Conservation (phyloP, 306 rosid species). For the Pterocarpus santalinus region DNA sequence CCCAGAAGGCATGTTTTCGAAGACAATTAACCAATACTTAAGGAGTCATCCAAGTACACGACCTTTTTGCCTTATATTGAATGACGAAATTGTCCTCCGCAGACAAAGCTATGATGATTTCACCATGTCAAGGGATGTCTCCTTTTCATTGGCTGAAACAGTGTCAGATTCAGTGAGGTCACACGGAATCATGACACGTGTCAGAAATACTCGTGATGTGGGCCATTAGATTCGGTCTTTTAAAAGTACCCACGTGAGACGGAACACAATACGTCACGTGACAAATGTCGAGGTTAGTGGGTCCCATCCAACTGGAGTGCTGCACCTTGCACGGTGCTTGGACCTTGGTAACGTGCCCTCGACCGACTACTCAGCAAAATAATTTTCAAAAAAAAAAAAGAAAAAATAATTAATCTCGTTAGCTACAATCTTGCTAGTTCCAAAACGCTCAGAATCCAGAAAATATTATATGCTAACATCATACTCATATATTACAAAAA, state of each 20-base stretch:
- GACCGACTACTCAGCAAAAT: slow-evolving; percentile 28
- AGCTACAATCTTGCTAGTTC: slow-evolving; percentile 9
- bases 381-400: background rate
- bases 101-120: slow-evolving; percentile 20
- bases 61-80: background rate
- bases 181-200: slow-evolving; percentile 55
- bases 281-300: slow-evolving; percentile 41
- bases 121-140: background rate
- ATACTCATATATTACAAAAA: background rate
- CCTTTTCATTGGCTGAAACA: slow-evolving; percentile 34
- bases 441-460: slow-evolving; percentile 25
- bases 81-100: slow-evolving; percentile 50
- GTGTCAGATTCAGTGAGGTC: slow-evolving; percentile 33
- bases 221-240: slow-evolving; percentile 47
- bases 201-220: slow-evolving; percentile 36
- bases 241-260: slow-evolving; percentile 64
- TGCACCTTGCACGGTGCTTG: slow-evolving; percentile 48
- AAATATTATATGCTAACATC: background rate
- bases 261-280: slow-evolving; percentile 51
- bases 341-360: slow-evolving; percentile 58
- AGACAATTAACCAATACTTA: slow-evolving; percentile 41
- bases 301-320: slow-evolving; percentile 34
- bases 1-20: slow-evolving; percentile 40
- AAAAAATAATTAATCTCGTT: background rate
- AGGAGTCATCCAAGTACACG: slow-evolving; percentile 7